Percentiles rank a stretch among this genome's conserved stretches.
phyloP scores from a whole-genome alignment of 805 yeast genomes.

The Teunomyces barrocoloradensis region DNA sequence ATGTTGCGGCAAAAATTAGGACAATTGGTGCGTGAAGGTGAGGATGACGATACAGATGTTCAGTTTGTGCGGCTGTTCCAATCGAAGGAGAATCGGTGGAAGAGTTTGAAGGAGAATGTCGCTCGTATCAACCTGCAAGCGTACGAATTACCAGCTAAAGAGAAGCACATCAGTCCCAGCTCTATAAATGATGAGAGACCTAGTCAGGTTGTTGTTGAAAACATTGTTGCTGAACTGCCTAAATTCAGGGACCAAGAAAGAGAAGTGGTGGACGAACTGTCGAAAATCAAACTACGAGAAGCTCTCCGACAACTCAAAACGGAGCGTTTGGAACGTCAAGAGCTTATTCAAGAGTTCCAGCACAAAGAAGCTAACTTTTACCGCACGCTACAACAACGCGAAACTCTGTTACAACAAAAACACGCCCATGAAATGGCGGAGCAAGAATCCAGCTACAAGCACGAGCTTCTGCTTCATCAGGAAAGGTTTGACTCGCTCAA shows the following conservation, averaged over 20 bases:
- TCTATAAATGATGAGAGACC: too few species aligned
- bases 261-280: neutral
- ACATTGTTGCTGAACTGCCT: too few species aligned
- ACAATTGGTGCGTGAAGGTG: conserved; percentile 10
- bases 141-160: conserved; percentile 17
- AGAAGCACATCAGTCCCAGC: neutral
- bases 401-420: neutral
- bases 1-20: conserved; percentile 6
- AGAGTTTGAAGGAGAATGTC: conserved; percentile 21
- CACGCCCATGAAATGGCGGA: neutral
- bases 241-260: neutral
- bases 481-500: conserved; percentile 1
- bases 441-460: neutral
- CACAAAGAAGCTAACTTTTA: conserved; percentile 3
- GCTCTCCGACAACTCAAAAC: neutral
- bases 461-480: neutral
- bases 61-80: neutral
- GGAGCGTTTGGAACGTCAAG: neutral
- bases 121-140: conserved; percentile 18
- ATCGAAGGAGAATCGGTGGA: conserved; percentile 8
- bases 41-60: conserved; percentile 4
- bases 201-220: too few species aligned
- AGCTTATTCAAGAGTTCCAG: conserved; percentile 8
- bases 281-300: neutral
- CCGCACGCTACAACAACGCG: conserved; percentile 3